Conservation (phyloP, 257 asterid genomes). For the Lycium ferocissimum region DNA sequence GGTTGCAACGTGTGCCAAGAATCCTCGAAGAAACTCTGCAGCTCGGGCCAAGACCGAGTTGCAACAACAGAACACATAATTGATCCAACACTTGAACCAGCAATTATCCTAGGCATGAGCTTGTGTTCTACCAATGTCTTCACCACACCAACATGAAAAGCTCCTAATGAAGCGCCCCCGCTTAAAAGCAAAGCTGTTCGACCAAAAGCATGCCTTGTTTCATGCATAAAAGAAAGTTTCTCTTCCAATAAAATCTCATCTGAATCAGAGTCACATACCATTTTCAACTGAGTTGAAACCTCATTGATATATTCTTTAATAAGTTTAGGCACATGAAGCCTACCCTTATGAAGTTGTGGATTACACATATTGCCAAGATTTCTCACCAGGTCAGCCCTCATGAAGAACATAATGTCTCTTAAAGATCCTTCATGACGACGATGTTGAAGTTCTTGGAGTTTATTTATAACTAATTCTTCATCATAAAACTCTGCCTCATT, state of each 20-base stretch:
- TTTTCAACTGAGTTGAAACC: slow-evolving; percentile 82
- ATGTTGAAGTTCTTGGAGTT: slow-evolving; percentile 81
- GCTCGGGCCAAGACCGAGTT: slow-evolving; percentile 96
- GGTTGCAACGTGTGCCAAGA: slow-evolving; percentile 87
- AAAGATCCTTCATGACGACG: slow-evolving; percentile 92
- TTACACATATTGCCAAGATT: slow-evolving; percentile 96
- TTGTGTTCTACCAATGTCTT: slow-evolving; percentile 89
- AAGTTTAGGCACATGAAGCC: slow-evolving; percentile 88
- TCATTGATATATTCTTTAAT: slow-evolving; percentile 93
- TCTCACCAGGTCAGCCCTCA: slow-evolving; percentile 92
- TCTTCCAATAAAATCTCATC: slow-evolving; percentile 94
- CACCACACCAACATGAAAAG: slow-evolving; percentile 93
- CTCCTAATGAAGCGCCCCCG: slow-evolving; percentile 96
- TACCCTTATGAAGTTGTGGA: slow-evolving; percentile 90
- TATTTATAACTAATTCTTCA: slow-evolving; percentile 83
- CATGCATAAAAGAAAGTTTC: slow-evolving; percentile 95
- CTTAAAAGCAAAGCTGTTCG: slow-evolving; percentile 90
- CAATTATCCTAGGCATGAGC: slow-evolving; percentile 88
- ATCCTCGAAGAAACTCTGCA: slow-evolving; percentile 92
- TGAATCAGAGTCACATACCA: slow-evolving; percentile 89
- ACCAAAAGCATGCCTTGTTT: slow-evolving; percentile 96
- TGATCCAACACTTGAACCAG: slow-evolving; percentile 97
- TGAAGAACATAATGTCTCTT: slow-evolving; percentile 83
- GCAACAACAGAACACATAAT: slow-evolving; percentile 90
- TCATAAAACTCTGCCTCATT: slow-evolving; percentile 82